Conservation (phyloP, 768 basidiomycete genomes). For the Russula vinacea region DNA sequence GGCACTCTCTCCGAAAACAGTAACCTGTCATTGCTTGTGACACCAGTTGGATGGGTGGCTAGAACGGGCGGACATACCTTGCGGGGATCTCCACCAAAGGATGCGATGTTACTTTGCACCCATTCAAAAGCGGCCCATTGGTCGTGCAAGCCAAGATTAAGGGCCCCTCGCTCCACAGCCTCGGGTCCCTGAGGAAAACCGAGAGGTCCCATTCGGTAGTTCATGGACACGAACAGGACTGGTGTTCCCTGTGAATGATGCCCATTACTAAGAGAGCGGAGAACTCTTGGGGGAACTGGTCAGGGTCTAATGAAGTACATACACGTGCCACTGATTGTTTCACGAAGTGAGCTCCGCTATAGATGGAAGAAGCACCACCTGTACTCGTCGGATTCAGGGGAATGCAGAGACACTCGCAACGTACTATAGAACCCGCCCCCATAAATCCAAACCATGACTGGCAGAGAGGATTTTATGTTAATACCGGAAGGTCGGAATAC, state of each 20-base stretch:
- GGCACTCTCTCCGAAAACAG: conserved; percentile 42
- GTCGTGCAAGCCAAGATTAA: conserved; percentile 50
- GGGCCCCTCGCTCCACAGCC: conserved; percentile 39
- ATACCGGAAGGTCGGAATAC: conserved; percentile 42
- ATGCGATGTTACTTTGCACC: conserved; percentile 35
- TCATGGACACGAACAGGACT: conserved; percentile 49
- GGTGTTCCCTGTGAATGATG: conserved; percentile 20
- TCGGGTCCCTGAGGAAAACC: conserved; percentile 47
- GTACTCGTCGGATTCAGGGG: not conserved
- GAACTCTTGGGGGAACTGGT: too few relatives aligned
- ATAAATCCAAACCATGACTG: conserved; percentile 48
- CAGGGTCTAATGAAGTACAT: not conserved
- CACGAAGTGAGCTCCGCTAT: conserved; percentile 15
- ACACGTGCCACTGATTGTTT: conserved; percentile 24
- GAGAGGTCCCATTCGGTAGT: conserved; percentile 50
- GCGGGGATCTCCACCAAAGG: conserved; percentile 36
- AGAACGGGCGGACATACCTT: conserved; percentile 10
- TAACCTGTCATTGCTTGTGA: conserved; percentile 33
- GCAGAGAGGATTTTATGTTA: conserved; percentile 34
- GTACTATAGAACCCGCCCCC: conserved; percentile 40
- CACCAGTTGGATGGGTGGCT: not conserved
- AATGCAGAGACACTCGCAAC: not conserved
- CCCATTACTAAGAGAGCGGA: not conserved
- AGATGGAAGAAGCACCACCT: conserved; percentile 13
- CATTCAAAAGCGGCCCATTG: conserved; percentile 37